These are phyloP conservation scores for Ascochyta koolunga DNA, from an alignment of 2,329 filamentous ascomycete species.

Conservation along the genomic window DNA sequence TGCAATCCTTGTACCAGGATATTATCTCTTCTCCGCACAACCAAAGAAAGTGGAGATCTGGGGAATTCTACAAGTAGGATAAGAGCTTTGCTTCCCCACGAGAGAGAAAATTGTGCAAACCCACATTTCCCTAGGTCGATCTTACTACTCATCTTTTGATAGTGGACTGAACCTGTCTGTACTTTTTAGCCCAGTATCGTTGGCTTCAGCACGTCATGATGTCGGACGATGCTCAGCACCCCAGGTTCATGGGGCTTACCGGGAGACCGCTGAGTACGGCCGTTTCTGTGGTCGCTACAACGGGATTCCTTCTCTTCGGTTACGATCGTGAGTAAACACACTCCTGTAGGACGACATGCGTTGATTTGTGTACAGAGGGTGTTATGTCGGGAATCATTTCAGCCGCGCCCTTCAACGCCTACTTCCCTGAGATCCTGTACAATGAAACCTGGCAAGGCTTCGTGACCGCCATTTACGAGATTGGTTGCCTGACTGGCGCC, in stretches of 20 bases:
- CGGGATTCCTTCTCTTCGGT: conserved; percentile 41
- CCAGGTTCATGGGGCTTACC: conserved; percentile 38
- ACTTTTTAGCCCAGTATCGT: neutral
- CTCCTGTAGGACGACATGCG: neutral
- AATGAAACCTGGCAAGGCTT: conserved; percentile 58
- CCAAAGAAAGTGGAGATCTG: conserved; percentile 4
- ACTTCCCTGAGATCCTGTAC: conserved; percentile 49
- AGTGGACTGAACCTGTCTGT: neutral
- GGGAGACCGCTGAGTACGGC: conserved; percentile 33
- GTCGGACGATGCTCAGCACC: conserved; percentile 24
- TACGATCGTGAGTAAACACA: conserved; percentile 35
- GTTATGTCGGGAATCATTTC: conserved; percentile 49
- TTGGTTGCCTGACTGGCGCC: conserved; percentile 55
- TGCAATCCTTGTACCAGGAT: conserved; percentile 17
- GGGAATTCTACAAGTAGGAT: conserved; percentile 1
- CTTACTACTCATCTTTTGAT: neutral
- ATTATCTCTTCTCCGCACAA: neutral
- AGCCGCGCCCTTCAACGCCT: conserved; percentile 40
- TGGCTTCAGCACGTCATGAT: conserved; percentile 9
- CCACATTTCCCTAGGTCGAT: neutral
- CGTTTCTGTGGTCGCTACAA: conserved; percentile 40
- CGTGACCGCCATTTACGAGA: conserved; percentile 60
- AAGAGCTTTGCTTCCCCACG: conserved; percentile 2
- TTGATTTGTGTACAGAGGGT: conserved; percentile 31
- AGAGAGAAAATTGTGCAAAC: neutral